phyloP scores from a whole-genome alignment of 495 filamentous ascomycete genomes.

The Trichoderma reesei region DNA sequence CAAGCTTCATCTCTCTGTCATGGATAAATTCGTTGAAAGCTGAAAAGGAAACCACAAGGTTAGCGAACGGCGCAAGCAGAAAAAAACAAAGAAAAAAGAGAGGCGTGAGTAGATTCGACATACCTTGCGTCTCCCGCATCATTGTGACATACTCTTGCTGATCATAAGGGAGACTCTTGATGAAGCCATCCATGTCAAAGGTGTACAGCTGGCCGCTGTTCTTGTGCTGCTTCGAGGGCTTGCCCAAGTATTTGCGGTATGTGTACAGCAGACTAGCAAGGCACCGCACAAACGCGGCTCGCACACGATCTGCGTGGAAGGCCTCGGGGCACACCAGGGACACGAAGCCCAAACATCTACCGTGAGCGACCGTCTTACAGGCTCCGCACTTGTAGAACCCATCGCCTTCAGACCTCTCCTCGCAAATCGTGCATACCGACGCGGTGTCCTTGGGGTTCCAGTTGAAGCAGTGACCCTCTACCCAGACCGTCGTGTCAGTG shows the following conservation, averaged over 20 bases:
- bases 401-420: constrained; percentile 75
- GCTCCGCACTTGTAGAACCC: constrained; percentile 77
- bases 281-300: constrained; percentile 88
- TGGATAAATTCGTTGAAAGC: constrained; percentile 96
- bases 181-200: constrained; percentile 91
- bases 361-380: constrained; percentile 69
- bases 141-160: constrained; percentile 80
- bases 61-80: constrained; percentile 11
- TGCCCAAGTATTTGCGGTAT: constrained; percentile 73
- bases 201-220: constrained; percentile 76
- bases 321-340: constrained; percentile 81
- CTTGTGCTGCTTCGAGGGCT: constrained; percentile 73
- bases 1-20: constrained; percentile 62
- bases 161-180: constrained; percentile 81
- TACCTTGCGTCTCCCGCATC: constrained; percentile 90
- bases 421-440: constrained; percentile 73
- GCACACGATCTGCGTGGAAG: constrained; percentile 82
- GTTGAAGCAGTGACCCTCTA: constrained; percentile 87
- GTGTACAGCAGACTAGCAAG: constrained; percentile 93
- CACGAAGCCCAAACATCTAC: constrained; percentile 69
- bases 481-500: constrained; percentile 79
- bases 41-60: constrained; percentile 20
- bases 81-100: neutral
- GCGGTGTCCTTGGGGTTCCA: constrained; percentile 57
- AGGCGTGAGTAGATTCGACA: constrained; percentile 13